phyloP scores from a whole-genome alignment of 768 basidiomycete species.

The Tricholomella constricta region DNA sequence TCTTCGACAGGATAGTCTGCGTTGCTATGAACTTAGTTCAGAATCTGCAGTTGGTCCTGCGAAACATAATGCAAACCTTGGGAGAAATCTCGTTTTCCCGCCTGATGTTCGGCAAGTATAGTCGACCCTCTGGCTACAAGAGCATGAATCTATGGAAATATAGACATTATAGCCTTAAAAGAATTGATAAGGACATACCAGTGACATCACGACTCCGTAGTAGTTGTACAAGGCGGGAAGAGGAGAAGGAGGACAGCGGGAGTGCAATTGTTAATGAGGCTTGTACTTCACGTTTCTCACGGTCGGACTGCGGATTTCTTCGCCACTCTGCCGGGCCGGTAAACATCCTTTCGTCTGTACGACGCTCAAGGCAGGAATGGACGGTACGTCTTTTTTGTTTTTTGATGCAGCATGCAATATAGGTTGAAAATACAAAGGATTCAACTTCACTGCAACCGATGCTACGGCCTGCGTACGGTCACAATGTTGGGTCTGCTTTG shows the following conservation, averaged over 20 bases:
- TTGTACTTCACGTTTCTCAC: neutral
- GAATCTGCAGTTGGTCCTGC: neutral
- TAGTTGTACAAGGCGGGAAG: neutral
- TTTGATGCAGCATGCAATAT: neutral
- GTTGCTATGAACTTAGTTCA: conserved; percentile 51
- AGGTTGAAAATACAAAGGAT: neutral
- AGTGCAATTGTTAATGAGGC: neutral
- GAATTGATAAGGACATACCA: conserved; percentile 21
- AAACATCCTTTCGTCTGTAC: too few species aligned
- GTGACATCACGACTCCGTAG: conserved; percentile 26
- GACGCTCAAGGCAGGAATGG: too few species aligned
- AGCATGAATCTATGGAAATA: conserved; percentile 66
- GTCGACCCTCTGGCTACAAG: conserved; percentile 76
- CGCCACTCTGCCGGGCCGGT: too few species aligned
- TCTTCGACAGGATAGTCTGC: conserved; percentile 90
- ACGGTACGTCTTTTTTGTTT: neutral
- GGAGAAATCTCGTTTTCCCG: conserved; percentile 83
- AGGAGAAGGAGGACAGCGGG: neutral
- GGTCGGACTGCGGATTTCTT: neutral
- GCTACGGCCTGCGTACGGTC: too few species aligned
- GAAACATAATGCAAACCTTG: conserved; percentile 57
- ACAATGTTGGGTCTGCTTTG: too few species aligned
- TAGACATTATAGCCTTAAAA: neutral
- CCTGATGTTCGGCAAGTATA: conserved; percentile 87
- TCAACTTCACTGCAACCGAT: neutral